A percentile compares a stretch with the other conserved stretches of the same genome.
Evolutionary conservation across 768 basidiomycete species (phyloP).

Genomic region (Lactarius deliciosus): DNA sequence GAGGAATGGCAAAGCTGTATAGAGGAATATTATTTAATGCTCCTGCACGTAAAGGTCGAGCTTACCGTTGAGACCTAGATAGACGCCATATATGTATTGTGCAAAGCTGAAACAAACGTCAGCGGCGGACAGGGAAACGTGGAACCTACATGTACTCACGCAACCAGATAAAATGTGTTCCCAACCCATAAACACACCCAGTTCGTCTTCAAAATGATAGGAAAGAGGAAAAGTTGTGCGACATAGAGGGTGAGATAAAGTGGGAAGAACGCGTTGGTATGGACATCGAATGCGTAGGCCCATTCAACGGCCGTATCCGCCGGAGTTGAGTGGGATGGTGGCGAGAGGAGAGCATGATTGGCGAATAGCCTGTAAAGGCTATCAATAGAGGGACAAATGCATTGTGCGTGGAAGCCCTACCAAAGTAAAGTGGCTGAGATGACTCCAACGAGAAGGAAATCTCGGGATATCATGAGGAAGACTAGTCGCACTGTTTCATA

Average conservation of each 20-base stretch:
- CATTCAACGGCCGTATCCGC: constrained; percentile 79
- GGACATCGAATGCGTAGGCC: constrained; percentile 96
- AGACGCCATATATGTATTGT: constrained; percentile 91
- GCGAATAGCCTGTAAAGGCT: constrained; percentile 55
- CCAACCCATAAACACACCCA: constrained; percentile 96
- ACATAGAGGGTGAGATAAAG: constrained; percentile 88
- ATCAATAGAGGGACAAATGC: constrained; percentile 23
- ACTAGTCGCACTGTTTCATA: constrained; percentile 61
- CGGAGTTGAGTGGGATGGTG: constrained; percentile 68
- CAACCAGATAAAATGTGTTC: constrained; percentile 88
- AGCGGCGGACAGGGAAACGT: not conserved
- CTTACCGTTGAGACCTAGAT: constrained; percentile 80
- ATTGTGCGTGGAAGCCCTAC: constrained; percentile 40
- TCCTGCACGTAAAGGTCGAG: constrained; percentile 13
- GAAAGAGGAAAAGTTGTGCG: constrained; percentile 82
- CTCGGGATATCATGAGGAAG: constrained; percentile 81
- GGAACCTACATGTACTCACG: constrained; percentile 46
- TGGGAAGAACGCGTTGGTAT: constrained; percentile 96
- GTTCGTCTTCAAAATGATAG: constrained; percentile 76
- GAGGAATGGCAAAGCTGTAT: constrained; percentile 87
- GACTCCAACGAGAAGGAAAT: constrained; percentile 81
- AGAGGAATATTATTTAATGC: constrained; percentile 22
- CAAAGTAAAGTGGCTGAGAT: constrained; percentile 74
- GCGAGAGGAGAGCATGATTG: constrained; percentile 67
- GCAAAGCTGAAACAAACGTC: constrained; percentile 53